Conservation (phyloP, 805 yeast species). For the Hanseniaspora singularis region DNA sequence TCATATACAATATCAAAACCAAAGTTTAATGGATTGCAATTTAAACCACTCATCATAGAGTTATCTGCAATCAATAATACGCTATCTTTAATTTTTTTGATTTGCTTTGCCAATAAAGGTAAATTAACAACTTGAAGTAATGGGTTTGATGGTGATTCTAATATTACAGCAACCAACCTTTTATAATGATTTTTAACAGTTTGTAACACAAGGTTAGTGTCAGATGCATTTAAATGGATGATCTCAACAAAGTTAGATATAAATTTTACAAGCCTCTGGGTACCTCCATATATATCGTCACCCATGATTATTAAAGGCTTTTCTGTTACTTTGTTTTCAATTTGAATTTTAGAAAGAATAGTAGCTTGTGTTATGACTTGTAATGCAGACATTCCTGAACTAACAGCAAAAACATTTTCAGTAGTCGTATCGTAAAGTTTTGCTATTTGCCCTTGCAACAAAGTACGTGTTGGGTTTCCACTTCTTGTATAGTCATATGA, state of each 20-base stretch:
- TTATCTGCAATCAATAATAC: conserved; percentile 77
- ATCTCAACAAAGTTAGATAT: conserved; percentile 54
- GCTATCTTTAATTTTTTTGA: conserved; percentile 56
- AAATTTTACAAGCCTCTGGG: conserved; percentile 71
- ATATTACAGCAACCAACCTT: conserved; percentile 45
- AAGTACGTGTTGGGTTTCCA: conserved; percentile 86
- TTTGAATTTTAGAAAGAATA: conserved; percentile 18
- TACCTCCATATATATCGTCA: conserved; percentile 89
- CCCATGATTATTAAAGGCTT: conserved; percentile 82
- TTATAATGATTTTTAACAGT: background rate
- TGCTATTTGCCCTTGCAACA: conserved; percentile 64
- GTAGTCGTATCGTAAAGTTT: conserved; percentile 32
- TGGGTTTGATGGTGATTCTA: conserved; percentile 92
- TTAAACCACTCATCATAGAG: conserved; percentile 91
- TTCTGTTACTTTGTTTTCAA: background rate
- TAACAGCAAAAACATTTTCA: conserved; percentile 58
- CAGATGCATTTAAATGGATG: conserved; percentile 71
- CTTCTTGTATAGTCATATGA: conserved; percentile 80
- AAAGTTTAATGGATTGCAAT: conserved; percentile 71
- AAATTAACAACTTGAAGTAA: conserved; percentile 79
- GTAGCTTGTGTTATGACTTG: conserved; percentile 53
- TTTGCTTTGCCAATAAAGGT: conserved; percentile 49
- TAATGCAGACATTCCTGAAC: conserved; percentile 86
- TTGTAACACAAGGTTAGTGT: conserved; percentile 32
- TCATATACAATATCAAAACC: conserved; percentile 90